Evolutionary conservation across 192 early-diverging fungal species (phyloP).

Genomic region (Funneliformis geosporum): DNA sequence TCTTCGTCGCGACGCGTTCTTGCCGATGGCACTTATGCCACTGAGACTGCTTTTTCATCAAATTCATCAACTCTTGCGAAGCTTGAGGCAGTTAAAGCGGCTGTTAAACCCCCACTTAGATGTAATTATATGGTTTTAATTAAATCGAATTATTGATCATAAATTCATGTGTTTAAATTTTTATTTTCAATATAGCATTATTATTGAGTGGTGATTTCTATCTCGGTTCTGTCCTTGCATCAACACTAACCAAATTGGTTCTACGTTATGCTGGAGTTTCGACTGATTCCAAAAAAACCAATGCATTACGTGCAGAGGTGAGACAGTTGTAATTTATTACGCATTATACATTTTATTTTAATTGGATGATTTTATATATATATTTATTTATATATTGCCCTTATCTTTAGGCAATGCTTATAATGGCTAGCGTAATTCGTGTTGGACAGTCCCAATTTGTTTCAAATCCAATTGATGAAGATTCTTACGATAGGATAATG

Average conservation of each 20-base stretch:
- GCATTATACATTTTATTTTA: too few species aligned
- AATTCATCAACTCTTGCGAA: constrained; percentile 45
- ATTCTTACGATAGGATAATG: constrained; percentile 91
- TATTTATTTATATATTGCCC: not conserved
- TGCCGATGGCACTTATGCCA: constrained; percentile 97
- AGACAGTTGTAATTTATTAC: not conserved
- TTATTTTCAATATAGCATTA: constrained; percentile 56
- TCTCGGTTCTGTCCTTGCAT: constrained; percentile 84
- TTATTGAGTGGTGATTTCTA: constrained; percentile 94
- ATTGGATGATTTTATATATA: not conserved
- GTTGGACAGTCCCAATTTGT: constrained; percentile 89
- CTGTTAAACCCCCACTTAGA: constrained; percentile 72
- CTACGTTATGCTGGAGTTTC: constrained; percentile 68
- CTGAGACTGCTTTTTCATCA: constrained; percentile 84
- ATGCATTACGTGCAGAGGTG: constrained; percentile 87
- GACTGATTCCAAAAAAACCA: constrained; percentile 56
- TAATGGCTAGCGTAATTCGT: constrained; percentile 94
- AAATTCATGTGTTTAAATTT: constrained; percentile 30
- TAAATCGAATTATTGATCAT: not conserved
- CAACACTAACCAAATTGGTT: constrained; percentile 87
- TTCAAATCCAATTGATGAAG: constrained; percentile 91
- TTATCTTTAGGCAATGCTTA: constrained; percentile 77
- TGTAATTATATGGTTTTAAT: constrained; percentile 35
- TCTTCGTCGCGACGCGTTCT: constrained; percentile 76
- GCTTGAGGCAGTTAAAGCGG: constrained; percentile 54